phyloP scores from a whole-genome alignment of 2,329 filamentous ascomycete species.

The Phaeosphaeria sp. region DNA sequence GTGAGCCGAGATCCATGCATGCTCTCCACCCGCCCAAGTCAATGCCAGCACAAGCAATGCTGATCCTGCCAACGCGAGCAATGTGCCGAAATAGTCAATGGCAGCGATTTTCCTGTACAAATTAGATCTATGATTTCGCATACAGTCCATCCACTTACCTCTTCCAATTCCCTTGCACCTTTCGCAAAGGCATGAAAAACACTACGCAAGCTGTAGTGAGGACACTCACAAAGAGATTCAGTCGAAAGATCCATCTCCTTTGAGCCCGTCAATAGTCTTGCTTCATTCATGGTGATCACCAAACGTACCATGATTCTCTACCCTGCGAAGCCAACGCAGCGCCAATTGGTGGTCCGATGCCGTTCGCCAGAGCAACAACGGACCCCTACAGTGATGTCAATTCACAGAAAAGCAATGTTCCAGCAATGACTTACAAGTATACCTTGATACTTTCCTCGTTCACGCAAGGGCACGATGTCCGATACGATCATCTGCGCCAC shows the following conservation, averaged over 20 bases:
- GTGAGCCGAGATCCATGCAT: conserved; percentile 60
- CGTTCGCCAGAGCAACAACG: conserved; percentile 34
- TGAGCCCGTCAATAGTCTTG: background rate
- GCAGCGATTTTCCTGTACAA: conserved; percentile 31
- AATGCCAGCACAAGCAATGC: conserved; percentile 64
- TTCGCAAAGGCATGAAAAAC: conserved; percentile 49
- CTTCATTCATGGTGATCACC: background rate
- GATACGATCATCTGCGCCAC: conserved; percentile 48
- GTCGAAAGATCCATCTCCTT: conserved; percentile 29
- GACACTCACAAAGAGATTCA: conserved; percentile 47
- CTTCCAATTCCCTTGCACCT: conserved; percentile 59
- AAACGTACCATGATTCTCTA: conserved; percentile 20
- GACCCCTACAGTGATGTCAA: conserved; percentile 38
- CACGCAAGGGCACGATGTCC: conserved; percentile 46
- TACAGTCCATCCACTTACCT: conserved; percentile 37
- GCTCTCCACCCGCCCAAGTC: conserved; percentile 66
- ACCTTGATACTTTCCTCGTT: conserved; percentile 51
- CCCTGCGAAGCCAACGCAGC: conserved; percentile 32
- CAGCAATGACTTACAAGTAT: conserved; percentile 18
- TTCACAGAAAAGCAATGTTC: background rate
- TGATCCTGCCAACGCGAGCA: conserved; percentile 60
- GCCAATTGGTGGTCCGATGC: conserved; percentile 36
- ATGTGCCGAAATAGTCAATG: conserved; percentile 66
- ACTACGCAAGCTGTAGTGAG: conserved; percentile 24
- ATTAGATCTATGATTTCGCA: conserved; percentile 1